phyloP scores from a whole-genome alignment of 176 grass and related monocot species.

The Eragrostis nindensis region DNA sequence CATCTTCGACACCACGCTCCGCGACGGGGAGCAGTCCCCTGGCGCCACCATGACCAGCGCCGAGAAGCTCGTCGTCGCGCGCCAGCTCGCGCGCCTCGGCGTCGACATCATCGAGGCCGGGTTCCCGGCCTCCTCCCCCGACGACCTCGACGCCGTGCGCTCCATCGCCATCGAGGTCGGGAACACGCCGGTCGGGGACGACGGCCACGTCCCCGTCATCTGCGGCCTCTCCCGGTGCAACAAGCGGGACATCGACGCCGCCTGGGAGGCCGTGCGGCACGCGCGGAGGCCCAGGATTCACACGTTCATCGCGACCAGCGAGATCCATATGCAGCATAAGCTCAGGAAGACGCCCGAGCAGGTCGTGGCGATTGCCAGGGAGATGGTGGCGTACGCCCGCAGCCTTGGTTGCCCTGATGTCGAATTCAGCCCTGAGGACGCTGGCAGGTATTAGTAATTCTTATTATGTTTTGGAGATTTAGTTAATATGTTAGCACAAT shows the following conservation, averaged over 20 bases:
- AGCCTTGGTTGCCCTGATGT: conserved; percentile 83
- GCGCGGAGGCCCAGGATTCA: conserved; percentile 70
- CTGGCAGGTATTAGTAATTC: conserved; percentile 71
- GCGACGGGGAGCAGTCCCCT: conserved; percentile 91
- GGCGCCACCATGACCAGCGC: conserved; percentile 89
- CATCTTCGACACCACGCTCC: conserved; percentile 91
- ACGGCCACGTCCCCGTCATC: conserved; percentile 75
- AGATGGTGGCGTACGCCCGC: conserved; percentile 86
- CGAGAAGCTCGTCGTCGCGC: conserved; percentile 83
- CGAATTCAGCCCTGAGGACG: conserved; percentile 93
- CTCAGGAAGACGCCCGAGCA: conserved; percentile 66
- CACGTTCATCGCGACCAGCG: conserved; percentile 93
- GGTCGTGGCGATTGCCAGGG: conserved; percentile 62
- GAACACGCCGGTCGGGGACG: conserved; percentile 57
- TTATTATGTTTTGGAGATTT: background rate
- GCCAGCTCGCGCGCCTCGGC: conserved; percentile 79
- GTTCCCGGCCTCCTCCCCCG: conserved; percentile 81
- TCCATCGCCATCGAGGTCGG: conserved; percentile 90
- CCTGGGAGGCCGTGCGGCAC: conserved; percentile 91
- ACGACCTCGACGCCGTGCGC: conserved; percentile 94
- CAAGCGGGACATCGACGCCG: conserved; percentile 73
- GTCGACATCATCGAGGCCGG: conserved; percentile 97
- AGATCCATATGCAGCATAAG: conserved; percentile 87
- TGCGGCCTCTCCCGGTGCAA: conserved; percentile 86
- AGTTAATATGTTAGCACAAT: background rate